phyloP scores from a whole-genome alignment of 2,329 filamentous ascomycete species.

The Lasiodiplodia hormozganensis region DNA sequence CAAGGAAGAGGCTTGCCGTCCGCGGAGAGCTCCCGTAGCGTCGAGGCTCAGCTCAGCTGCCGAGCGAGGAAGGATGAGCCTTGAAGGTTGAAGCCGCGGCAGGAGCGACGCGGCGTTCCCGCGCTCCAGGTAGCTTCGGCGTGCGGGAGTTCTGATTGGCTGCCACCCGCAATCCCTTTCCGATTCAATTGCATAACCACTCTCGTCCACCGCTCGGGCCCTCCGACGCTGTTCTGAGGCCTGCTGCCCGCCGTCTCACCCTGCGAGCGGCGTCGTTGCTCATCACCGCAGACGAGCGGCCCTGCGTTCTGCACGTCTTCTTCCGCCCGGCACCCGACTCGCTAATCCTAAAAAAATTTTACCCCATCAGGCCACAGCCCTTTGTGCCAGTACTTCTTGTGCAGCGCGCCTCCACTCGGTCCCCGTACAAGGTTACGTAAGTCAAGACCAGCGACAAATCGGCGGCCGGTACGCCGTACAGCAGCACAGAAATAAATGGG shows the following conservation, averaged over 20 bases:
- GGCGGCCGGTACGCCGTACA: not conserved
- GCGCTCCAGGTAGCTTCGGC: slow-evolving; percentile 22
- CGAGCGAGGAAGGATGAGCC: not conserved
- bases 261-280: not conserved
- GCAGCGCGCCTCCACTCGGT: not conserved
- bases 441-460: not conserved
- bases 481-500: slow-evolving; percentile 1
- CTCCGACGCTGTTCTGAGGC: not conserved
- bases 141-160: slow-evolving; percentile 23
- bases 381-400: not conserved
- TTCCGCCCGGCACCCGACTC: not conserved
- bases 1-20: slow-evolving; percentile 8
- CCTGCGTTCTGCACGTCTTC: too few species aligned
- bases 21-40: not conserved
- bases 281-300: not conserved
- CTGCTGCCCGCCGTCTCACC: not conserved
- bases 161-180: not conserved
- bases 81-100: not conserved
- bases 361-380: not conserved
- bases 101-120: too few species aligned
- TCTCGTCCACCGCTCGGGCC: not conserved
- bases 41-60: not conserved
- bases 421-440: slow-evolving; percentile 11
- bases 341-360: not conserved
- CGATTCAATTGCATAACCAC: slow-evolving; percentile 18